Conservation (phyloP, 805 yeast genomes). For the Priceomyces fermenticarens region DNA sequence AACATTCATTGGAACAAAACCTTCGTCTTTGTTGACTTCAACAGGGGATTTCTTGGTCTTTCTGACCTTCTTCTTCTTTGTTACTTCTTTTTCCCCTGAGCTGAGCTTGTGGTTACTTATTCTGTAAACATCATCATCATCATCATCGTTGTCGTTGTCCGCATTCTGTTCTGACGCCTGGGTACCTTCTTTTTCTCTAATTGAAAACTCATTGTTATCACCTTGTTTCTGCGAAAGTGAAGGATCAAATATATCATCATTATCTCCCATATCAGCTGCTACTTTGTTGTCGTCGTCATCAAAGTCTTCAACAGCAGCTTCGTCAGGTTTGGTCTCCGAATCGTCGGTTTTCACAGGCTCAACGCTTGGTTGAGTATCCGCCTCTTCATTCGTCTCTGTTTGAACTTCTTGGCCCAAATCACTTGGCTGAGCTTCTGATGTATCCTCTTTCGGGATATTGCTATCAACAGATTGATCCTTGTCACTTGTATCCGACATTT, state of each 20-base stretch:
- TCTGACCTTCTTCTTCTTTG: slow-evolving; percentile 29
- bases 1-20: slow-evolving; percentile 9
- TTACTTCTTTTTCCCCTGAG: slow-evolving; percentile 10
- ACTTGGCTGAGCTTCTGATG: too few relatives aligned
- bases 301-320: slow-evolving; percentile 3
- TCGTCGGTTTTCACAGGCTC: slow-evolving; percentile 3
- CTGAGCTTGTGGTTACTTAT: slow-evolving; percentile 3
- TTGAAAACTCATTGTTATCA: not conserved
- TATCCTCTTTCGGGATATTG: too few relatives aligned
- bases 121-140: slow-evolving; percentile 1
- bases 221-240: not conserved
- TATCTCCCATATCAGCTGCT: slow-evolving; percentile 1
- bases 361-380: slow-evolving; percentile 15
- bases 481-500: too few relatives aligned
- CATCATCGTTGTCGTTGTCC: slow-evolving; percentile 1
- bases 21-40: slow-evolving; percentile 6
- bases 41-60: slow-evolving; percentile 8
- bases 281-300: not conserved
- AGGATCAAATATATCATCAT: too few relatives aligned
- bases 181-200: not conserved
- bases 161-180: not conserved
- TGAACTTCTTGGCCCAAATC: slow-evolving; percentile 1
- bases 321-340: slow-evolving; percentile 21
- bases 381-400: slow-evolving; percentile 13
- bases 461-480: too few relatives aligned